phyloP scores from a whole-genome alignment of 441 rosid genomes.

The Macaranga tanarius region DNA sequence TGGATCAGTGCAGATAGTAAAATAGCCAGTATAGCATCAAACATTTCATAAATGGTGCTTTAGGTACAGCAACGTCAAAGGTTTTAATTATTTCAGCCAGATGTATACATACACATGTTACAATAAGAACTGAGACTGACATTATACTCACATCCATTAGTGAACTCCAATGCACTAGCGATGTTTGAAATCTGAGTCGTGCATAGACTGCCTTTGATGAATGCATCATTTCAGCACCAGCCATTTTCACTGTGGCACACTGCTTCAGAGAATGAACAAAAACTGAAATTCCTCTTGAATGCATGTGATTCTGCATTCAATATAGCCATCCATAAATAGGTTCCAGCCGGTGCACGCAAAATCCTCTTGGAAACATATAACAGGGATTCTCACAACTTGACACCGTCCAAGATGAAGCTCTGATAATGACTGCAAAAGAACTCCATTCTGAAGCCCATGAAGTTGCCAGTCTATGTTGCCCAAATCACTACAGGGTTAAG shows the following conservation, averaged over 20 bases:
- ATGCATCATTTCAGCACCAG: background rate
- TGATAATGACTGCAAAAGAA: background rate
- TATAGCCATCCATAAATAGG: background rate
- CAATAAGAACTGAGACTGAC: background rate
- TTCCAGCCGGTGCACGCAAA: background rate
- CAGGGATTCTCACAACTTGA: background rate
- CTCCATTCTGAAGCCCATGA: background rate
- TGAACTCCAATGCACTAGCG: background rate
- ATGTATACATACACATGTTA: no score
- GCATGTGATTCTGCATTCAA: background rate
- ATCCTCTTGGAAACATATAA: background rate
- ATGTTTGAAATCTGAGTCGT: background rate
- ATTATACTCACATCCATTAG: background rate
- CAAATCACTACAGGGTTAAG: background rate
- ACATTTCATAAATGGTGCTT: no score
- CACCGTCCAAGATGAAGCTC: background rate
- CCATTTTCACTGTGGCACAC: background rate
- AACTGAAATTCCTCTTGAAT: slow-evolving; percentile 1
- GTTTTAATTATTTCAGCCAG: no score
- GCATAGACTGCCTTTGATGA: background rate
- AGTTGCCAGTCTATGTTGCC: background rate
- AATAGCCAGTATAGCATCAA: no score
- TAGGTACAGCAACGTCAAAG: no score
- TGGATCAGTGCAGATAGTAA: no score
- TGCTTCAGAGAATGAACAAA: background rate